These are phyloP conservation scores for Vanrija sp. DNA, from an alignment of 1,284 basidiomycete species.

Conservation along the genomic window DNA sequence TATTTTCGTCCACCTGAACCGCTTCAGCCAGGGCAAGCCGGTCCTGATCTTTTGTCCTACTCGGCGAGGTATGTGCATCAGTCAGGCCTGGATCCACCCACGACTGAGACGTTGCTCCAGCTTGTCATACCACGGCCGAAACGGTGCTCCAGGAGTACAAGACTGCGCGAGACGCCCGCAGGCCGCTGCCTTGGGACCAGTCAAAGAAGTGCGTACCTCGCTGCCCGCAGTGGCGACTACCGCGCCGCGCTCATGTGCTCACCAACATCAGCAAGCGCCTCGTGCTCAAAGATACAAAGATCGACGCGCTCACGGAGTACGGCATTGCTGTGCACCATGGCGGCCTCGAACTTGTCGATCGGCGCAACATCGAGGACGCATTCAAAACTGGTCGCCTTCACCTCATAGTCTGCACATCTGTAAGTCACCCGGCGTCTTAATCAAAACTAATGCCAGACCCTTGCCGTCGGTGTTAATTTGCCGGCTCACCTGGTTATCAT, in stretches of 20 bases:
- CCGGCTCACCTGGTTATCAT: conserved; percentile 51
- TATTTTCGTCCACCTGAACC: conserved; percentile 65
- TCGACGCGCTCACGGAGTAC: conserved; percentile 25
- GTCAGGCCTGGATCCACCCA: neutral
- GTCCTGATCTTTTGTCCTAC: conserved; percentile 82
- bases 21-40: conserved; percentile 69
- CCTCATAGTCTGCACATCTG: conserved; percentile 48
- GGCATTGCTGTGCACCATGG: conserved; percentile 56
- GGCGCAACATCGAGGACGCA: conserved; percentile 49
- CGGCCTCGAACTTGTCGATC: conserved; percentile 51
- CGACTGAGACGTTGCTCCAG: conserved; percentile 7
- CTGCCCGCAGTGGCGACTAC: conserved; percentile 3
- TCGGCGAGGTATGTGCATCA: conserved; percentile 61
- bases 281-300: conserved; percentile 29
- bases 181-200: conserved; percentile 62
- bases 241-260: too few species aligned
- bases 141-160: conserved; percentile 68
- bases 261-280: conserved; percentile 7
- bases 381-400: conserved; percentile 49
- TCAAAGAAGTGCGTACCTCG: conserved; percentile 55
- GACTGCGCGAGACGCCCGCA: conserved; percentile 55
- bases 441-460: conserved; percentile 31
- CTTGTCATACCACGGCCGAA: conserved; percentile 59
- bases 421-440: conserved; percentile 13
- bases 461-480: conserved; percentile 56